These are phyloP conservation scores for Agastache rugosa DNA, from an alignment of 257 asterid genomes.

Conservation along the genomic window DNA sequence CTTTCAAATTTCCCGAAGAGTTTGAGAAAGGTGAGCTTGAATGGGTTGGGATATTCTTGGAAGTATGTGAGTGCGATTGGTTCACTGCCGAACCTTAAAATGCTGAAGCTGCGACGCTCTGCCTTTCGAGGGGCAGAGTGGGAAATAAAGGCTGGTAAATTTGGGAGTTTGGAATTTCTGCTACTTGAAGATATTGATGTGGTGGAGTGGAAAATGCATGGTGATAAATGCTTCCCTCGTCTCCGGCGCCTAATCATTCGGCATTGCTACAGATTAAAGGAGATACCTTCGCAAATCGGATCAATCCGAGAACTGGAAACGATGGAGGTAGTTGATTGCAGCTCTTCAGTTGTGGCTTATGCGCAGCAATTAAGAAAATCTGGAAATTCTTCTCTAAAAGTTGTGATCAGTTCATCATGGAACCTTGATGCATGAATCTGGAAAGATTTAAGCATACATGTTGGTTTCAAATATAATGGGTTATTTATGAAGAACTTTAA, in stretches of 20 bases:
- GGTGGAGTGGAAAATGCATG: background rate
- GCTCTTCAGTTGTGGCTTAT: too few species aligned
- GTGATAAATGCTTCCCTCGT: background rate
- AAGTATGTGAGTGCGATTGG: background rate
- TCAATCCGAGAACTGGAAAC: background rate
- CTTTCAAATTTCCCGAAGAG: background rate
- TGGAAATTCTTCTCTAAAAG: too few species aligned
- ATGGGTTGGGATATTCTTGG: slow-evolving; percentile 28
- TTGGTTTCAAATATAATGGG: too few species aligned
- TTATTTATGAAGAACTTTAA: too few species aligned
- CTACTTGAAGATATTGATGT: slow-evolving; percentile 1
- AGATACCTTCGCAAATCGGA: background rate
- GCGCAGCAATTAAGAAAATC: too few species aligned
- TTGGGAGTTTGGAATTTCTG: background rate
- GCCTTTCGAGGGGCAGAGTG: slow-evolving; percentile 30
- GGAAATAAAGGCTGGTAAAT: background rate
- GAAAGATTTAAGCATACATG: too few species aligned
- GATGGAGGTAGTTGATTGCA: background rate
- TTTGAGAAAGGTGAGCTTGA: slow-evolving; percentile 20
- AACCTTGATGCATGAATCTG: too few species aligned
- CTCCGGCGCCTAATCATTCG: background rate
- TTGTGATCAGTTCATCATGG: too few species aligned
- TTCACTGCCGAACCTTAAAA: slow-evolving; percentile 1
- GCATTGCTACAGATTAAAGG: background rate
- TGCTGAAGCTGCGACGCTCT: slow-evolving; percentile 2